Percentiles rank a stretch among this genome's conserved stretches.
These are phyloP conservation scores for Cryptosporidium sp. DNA, from an alignment of 169 alveolate species.

Conservation along the genomic window DNA sequence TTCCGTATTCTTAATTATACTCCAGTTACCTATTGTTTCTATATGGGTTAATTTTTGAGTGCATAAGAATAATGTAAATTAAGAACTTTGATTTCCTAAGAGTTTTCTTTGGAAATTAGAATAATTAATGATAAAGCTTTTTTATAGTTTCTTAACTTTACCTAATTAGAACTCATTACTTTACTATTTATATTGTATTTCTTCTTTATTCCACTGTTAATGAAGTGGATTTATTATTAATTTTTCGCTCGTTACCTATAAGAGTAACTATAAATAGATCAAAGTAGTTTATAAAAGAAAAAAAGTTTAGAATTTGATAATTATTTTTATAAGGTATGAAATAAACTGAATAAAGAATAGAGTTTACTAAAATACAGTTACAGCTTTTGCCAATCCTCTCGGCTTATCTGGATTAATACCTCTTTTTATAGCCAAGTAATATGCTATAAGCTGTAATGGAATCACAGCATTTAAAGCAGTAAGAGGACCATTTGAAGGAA, in stretches of 20 bases:
- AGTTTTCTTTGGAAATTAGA: background rate
- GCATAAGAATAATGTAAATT: background rate
- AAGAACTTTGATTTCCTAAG: background rate
- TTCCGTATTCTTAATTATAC: background rate
- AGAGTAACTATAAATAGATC: too few relatives aligned
- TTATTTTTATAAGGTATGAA: background rate
- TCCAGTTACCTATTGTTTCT: background rate
- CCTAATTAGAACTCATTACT: background rate
- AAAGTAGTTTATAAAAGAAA: background rate
- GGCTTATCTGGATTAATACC: conserved; percentile 89
- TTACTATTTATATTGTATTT: background rate
- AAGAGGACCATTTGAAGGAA: conserved; percentile 85
- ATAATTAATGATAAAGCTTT: conserved; percentile 22
- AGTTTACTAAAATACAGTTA: conserved; percentile 78
- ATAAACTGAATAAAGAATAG: too few relatives aligned
- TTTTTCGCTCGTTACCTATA: background rate
- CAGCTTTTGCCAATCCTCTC: conserved; percentile 89
- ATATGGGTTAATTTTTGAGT: background rate
- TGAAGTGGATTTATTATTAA: too few relatives aligned
- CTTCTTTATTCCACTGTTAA: background rate
- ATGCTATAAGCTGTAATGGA: conserved; percentile 89
- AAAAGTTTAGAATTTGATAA: background rate
- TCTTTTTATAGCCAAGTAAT: conserved; percentile 81
- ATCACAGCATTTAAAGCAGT: conserved; percentile 88
- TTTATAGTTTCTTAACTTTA: background rate